phyloP scores from a whole-genome alignment of 2,329 filamentous ascomycete genomes.

The Didymella glomerata region DNA sequence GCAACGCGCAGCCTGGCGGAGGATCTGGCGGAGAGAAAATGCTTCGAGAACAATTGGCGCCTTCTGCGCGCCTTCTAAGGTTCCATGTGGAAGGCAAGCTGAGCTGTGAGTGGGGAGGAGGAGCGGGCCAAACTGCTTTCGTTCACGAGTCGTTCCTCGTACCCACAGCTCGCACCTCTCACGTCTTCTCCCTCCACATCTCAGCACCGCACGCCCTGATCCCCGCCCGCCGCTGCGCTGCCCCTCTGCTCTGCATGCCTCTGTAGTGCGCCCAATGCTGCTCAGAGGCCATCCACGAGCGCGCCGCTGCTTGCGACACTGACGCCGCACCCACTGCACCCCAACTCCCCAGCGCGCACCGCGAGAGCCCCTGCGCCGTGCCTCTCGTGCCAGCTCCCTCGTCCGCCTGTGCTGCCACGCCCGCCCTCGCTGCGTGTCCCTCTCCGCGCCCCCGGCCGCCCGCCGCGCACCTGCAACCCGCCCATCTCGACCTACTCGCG shows the following conservation, averaged over 20 bases:
- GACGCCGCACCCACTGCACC: constrained; percentile 35
- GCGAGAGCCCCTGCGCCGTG: constrained; percentile 2
- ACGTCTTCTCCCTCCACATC: constrained; percentile 13
- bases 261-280: constrained; percentile 40
- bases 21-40: constrained; percentile 11
- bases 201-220: constrained; percentile 17
- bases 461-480: too few relatives aligned
- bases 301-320: constrained; percentile 46
- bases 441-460: constrained; percentile 7
- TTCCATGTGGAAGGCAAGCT: constrained; percentile 2
- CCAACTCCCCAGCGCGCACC: constrained; percentile 4
- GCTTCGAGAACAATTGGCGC: constrained; percentile 15
- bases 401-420: constrained; percentile 4
- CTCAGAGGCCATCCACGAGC: constrained; percentile 39
- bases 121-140: constrained; percentile 17
- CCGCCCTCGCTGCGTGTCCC: constrained; percentile 9
- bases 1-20: background rate
- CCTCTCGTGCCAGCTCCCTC: background rate
- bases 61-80: constrained; percentile 18
- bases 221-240: constrained; percentile 22
- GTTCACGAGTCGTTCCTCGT: constrained; percentile 18
- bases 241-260: constrained; percentile 11
- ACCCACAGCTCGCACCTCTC: constrained; percentile 6
- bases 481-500: constrained; percentile 1
- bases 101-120: constrained; percentile 5